Percentiles rank a stretch among this genome's conserved stretches.
Conservation (phyloP, 2,329 filamentous ascomycete genomes). For the Chaetomiaceae sp. region DNA sequence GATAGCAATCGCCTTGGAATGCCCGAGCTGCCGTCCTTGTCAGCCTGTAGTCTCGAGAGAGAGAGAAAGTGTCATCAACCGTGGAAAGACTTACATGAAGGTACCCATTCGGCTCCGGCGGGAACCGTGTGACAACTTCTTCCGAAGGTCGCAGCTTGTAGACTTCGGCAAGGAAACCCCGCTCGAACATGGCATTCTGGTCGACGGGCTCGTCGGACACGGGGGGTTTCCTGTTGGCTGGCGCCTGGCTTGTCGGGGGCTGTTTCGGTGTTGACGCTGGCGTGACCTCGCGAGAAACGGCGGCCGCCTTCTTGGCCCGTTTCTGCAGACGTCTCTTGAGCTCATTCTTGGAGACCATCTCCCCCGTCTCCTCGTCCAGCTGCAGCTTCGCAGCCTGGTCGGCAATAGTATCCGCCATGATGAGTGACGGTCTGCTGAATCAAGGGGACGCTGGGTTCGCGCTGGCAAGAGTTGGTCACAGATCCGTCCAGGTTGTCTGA, state of each 20-base stretch:
- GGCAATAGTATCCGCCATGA: slow-evolving; percentile 42
- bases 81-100: slow-evolving; percentile 49
- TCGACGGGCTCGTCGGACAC: slow-evolving; percentile 35
- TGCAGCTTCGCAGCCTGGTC: slow-evolving; percentile 51
- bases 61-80: too few relatives aligned
- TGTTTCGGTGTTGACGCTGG: not conserved
- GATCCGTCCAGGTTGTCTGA: too few relatives aligned
- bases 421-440: too few relatives aligned
- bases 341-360: slow-evolving; percentile 59
- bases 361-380: slow-evolving; percentile 57
- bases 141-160: slow-evolving; percentile 62
- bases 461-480: too few relatives aligned
- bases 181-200: slow-evolving; percentile 69
- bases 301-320: slow-evolving; percentile 50
- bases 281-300: slow-evolving; percentile 26
- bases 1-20: slow-evolving; percentile 90
- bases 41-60: not conserved
- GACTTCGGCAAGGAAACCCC: slow-evolving; percentile 68
- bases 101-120: slow-evolving; percentile 89
- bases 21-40: slow-evolving; percentile 56
- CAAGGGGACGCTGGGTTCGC: too few relatives aligned
- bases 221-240: not conserved
- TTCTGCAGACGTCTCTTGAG: slow-evolving; percentile 56
- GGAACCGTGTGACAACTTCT: slow-evolving; percentile 66
- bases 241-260: too few relatives aligned